A percentile compares a stretch with the other conserved stretches of the same genome.
Evolutionary conservation across 306 rosid species (phyloP).

Genomic region (Dicorynia guianensis): DNA sequence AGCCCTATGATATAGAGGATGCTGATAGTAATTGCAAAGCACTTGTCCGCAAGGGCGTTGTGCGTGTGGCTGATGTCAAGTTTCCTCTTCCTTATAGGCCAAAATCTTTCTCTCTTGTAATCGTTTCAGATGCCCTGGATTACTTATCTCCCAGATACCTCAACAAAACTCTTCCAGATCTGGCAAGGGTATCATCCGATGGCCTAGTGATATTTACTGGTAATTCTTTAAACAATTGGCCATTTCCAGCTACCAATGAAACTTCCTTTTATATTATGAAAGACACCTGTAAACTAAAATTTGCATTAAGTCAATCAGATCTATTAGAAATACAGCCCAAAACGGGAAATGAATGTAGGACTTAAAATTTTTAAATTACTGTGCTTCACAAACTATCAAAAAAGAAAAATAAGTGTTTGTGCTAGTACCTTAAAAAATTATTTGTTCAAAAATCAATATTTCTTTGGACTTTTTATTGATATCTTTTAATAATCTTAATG

Average conservation of each 20-base stretch:
- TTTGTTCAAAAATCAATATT: neutral
- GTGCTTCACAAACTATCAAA: neutral
- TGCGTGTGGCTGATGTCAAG: conserved; percentile 76
- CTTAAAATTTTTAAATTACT: neutral
- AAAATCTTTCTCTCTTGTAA: conserved; percentile 69
- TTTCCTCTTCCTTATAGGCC: conserved; percentile 78
- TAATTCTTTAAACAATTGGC: conserved; percentile 30
- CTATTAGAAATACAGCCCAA: neutral
- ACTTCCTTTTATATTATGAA: neutral
- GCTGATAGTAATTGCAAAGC: conserved; percentile 64
- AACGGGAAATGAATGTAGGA: conserved; percentile 10
- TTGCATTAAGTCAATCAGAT: conserved; percentile 23
- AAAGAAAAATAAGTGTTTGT: neutral
- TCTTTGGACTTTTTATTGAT: conserved; percentile 24
- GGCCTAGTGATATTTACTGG: conserved; percentile 72
- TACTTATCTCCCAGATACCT: conserved; percentile 79
- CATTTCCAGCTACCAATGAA: conserved; percentile 18
- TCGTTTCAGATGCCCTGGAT: conserved; percentile 78
- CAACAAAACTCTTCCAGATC: conserved; percentile 77
- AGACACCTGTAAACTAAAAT: conserved; percentile 13
- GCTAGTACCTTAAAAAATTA: conserved; percentile 1
- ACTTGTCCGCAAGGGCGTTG: conserved; percentile 64
- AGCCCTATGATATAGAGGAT: conserved; percentile 79
- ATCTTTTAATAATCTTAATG: conserved; percentile 33
- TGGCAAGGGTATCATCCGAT: conserved; percentile 68